These are phyloP conservation scores for Thelonectria discophora DNA, from an alignment of 2,329 filamentous ascomycete species.

Conservation along the genomic window DNA sequence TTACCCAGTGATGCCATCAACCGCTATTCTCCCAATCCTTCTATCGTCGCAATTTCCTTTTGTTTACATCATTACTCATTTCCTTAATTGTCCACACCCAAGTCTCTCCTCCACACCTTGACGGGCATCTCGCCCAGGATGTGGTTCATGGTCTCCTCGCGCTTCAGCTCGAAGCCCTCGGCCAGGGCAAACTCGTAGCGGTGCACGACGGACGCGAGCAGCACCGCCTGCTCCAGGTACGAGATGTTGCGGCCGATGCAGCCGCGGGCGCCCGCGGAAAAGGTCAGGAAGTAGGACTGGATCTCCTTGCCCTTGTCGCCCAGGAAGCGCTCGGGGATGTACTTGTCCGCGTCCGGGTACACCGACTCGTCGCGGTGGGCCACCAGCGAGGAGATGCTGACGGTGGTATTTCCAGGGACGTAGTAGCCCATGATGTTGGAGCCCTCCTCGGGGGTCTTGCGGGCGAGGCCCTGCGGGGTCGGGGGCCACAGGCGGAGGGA, in stretches of 20 bases:
- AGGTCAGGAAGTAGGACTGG: constrained; percentile 51
- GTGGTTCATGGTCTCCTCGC: constrained; percentile 32
- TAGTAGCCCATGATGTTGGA: constrained; percentile 43
- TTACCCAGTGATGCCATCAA: not conserved
- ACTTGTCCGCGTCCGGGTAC: constrained; percentile 51
- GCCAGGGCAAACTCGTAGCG: constrained; percentile 50
- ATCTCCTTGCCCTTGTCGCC: constrained; percentile 48
- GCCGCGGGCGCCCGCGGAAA: constrained; percentile 51
- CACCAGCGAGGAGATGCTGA: constrained; percentile 50
- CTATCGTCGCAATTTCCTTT: not conserved
- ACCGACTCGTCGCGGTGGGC: constrained; percentile 51
- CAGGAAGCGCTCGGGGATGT: constrained; percentile 53
- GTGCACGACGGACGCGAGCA: constrained; percentile 53
- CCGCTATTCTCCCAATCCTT: constrained; percentile 4
- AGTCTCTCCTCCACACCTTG: constrained; percentile 29
- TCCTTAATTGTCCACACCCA: constrained; percentile 17
- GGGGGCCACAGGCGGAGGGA: constrained; percentile 46
- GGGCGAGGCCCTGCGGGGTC: constrained; percentile 41
- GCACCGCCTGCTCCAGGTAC: constrained; percentile 56
- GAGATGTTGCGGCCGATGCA: constrained; percentile 53
- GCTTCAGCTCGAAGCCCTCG: constrained; percentile 26
- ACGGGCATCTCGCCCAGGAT: constrained; percentile 31
- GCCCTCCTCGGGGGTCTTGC: constrained; percentile 42
- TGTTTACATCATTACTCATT: constrained; percentile 1
- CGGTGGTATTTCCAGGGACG: constrained; percentile 48